Evolutionary conservation across 176 grass and related monocot species (phyloP).

Genomic region (Ensete glaucum): DNA sequence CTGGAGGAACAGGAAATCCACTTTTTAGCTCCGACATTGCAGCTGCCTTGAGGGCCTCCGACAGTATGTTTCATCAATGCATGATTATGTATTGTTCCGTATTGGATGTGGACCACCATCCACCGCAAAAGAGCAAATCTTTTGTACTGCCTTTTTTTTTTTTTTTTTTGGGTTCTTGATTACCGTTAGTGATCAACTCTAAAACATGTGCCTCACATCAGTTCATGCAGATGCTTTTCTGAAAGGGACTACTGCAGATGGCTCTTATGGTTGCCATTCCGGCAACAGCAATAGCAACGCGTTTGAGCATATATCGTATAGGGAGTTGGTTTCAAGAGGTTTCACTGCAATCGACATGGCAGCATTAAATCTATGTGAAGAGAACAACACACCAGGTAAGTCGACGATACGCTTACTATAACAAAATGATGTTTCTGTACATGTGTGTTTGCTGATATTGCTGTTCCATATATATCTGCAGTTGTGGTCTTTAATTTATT

Average conservation of each 20-base stretch:
- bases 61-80: slow-evolving; percentile 45
- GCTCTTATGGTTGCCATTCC: slow-evolving; percentile 49
- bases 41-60: slow-evolving; percentile 78
- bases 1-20: slow-evolving; percentile 55
- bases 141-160: background rate
- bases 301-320: slow-evolving; percentile 88
- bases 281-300: slow-evolving; percentile 27
- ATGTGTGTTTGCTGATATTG: background rate
- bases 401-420: background rate
- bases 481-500: slow-evolving; percentile 91
- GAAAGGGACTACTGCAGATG: slow-evolving; percentile 68
- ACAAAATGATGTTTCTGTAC: background rate
- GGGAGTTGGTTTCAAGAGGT: slow-evolving; percentile 68
- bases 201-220: slow-evolving; percentile 30
- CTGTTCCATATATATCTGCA: slow-evolving; percentile 26
- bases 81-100: background rate
- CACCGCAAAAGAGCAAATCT: background rate
- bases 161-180: background rate
- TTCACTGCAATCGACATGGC: slow-evolving; percentile 81
- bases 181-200: slow-evolving; percentile 31
- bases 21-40: slow-evolving; percentile 79
- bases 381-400: slow-evolving; percentile 95
- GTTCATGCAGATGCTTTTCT: slow-evolving; percentile 84
- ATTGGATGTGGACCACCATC: background rate
- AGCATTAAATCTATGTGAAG: slow-evolving; percentile 85